Percentiles rank a stretch among this genome's conserved stretches.
Evolutionary conservation across 306 rosid species (phyloP).

Genomic region (Ormosia emarginata): DNA sequence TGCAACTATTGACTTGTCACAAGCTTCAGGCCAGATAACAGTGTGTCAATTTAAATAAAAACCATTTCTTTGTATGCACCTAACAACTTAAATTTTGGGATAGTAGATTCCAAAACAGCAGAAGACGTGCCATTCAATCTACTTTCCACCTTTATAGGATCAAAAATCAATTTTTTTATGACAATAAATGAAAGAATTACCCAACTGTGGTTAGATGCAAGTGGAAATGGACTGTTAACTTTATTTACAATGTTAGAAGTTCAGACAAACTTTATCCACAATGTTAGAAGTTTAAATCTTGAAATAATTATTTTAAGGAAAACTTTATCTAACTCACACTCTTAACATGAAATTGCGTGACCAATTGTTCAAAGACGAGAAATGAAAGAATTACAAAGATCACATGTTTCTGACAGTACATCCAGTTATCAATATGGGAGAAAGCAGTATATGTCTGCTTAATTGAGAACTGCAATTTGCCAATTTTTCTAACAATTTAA

Average conservation of each 20-base stretch:
- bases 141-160: not conserved
- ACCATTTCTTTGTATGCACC: not conserved
- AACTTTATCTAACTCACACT: too few relatives aligned
- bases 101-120: not conserved
- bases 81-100: not conserved
- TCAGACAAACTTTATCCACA: too few relatives aligned
- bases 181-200: not conserved
- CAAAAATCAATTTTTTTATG: not conserved
- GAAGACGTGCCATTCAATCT: not conserved
- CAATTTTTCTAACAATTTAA: not conserved
- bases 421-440: not conserved
- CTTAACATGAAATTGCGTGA: too few relatives aligned
- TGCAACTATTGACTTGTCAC: not conserved
- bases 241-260: too few relatives aligned
- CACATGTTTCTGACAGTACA: not conserved
- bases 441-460: not conserved
- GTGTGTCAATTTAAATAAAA: not conserved
- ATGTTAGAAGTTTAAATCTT: too few relatives aligned
- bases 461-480: not conserved
- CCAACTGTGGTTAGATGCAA: too few relatives aligned
- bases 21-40: not conserved
- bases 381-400: not conserved
- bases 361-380: not conserved
- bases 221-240: too few relatives aligned
- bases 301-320: too few relatives aligned